Evolutionary conservation across 2,329 filamentous ascomycete genomes (phyloP).

Genomic region (Alternaria longipes): DNA sequence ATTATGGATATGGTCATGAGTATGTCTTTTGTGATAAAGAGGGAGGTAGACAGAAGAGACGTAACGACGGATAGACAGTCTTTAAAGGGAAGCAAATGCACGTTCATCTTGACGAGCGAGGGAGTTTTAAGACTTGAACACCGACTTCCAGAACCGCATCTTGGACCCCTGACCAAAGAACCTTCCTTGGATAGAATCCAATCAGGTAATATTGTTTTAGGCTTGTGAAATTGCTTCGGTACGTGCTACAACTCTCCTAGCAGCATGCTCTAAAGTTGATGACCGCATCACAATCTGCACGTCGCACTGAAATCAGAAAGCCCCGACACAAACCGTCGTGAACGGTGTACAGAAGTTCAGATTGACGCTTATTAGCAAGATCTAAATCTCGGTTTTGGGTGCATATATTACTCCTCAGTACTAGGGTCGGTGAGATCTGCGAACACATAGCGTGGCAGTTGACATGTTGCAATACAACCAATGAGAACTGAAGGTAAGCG

Average conservation of each 20-base stretch:
- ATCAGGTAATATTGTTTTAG: background rate
- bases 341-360: background rate
- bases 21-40: background rate
- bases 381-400: background rate
- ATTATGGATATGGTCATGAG: background rate
- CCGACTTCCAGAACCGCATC: background rate
- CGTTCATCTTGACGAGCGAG: background rate
- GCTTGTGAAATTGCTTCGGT: background rate
- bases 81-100: background rate
- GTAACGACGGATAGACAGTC: background rate
- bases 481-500: background rate
- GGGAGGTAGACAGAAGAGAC: background rate
- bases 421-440: background rate
- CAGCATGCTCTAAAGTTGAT: background rate
- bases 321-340: background rate
- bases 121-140: background rate
- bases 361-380: background rate
- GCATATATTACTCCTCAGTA: background rate
- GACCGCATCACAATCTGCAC: background rate
- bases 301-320: background rate
- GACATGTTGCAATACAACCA: background rate
- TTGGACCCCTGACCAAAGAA: background rate
- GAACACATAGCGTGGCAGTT: background rate
- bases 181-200: background rate
- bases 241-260: background rate